These are phyloP conservation scores for Pseudogymnoascus sp. DNA, from an alignment of 2,329 filamentous ascomycete genomes.

Conservation along the genomic window DNA sequence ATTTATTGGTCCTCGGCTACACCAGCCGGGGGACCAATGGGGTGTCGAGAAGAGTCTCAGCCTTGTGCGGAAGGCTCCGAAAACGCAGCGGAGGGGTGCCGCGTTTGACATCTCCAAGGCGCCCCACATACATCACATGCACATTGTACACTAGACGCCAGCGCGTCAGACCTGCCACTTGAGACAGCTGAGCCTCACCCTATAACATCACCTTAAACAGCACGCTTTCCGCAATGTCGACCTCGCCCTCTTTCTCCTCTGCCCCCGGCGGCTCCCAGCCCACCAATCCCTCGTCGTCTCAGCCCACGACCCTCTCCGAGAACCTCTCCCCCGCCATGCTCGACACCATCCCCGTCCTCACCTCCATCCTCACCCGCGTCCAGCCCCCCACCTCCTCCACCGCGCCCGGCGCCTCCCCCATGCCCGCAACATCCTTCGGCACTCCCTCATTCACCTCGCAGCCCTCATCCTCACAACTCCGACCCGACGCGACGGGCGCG, in stretches of 20 bases:
- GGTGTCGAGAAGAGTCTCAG: neutral
- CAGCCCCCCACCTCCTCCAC: conserved; percentile 39
- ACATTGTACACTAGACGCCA: neutral
- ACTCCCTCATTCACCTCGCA: conserved; percentile 18
- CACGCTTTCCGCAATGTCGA: conserved; percentile 15
- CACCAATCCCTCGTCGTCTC: conserved; percentile 25
- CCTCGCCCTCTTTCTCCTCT: conserved; percentile 12
- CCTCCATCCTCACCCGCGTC: conserved; percentile 67
- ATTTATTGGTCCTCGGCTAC: neutral
- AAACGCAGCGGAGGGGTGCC: neutral
- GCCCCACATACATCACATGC: neutral
- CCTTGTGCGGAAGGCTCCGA: conserved; percentile 4
- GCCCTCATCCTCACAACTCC: conserved; percentile 21
- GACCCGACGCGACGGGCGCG: conserved; percentile 21
- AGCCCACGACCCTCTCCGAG: conserved; percentile 35
- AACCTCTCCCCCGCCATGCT: conserved; percentile 74
- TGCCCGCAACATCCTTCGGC: conserved; percentile 21
- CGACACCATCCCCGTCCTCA: conserved; percentile 76
- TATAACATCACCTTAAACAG: neutral
- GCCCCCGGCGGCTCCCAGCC: conserved; percentile 6
- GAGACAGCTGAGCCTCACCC: neutral
- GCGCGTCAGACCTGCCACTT: neutral
- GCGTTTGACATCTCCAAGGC: neutral
- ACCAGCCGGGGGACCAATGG: neutral
- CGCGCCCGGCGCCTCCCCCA: conserved; percentile 17